These are phyloP conservation scores for Arachis hypogaea DNA, from an alignment of 306 rosid genomes.

Conservation along the genomic window DNA sequence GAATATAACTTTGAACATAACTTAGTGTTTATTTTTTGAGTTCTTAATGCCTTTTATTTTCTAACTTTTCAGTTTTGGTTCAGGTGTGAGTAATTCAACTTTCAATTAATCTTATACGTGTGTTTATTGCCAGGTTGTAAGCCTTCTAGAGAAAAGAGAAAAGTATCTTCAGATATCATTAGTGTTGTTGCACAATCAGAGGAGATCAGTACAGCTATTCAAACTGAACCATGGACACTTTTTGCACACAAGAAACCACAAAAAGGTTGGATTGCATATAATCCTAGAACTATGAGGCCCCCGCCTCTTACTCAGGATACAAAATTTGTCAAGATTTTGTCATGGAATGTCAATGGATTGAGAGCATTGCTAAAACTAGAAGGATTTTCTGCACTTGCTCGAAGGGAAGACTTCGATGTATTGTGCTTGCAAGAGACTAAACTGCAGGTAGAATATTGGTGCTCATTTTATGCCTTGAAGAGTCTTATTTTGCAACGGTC, in stretches of 20 bases:
- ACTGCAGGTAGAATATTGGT: slow-evolving; percentile 67
- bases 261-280: slow-evolving; percentile 90
- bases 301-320: slow-evolving; percentile 61
- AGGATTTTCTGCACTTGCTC: slow-evolving; percentile 80
- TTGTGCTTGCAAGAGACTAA: slow-evolving; percentile 97
- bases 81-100: slow-evolving; percentile 19
- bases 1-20: slow-evolving; percentile 22
- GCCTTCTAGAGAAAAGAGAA: slow-evolving; percentile 48
- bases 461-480: slow-evolving; percentile 22
- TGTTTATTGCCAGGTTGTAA: slow-evolving; percentile 52
- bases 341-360: slow-evolving; percentile 98
- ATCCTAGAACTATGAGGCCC: slow-evolving; percentile 86
- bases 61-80: slow-evolving; percentile 30
- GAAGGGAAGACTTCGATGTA: slow-evolving; percentile 86
- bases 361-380: slow-evolving; percentile 79
- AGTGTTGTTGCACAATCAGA: slow-evolving; percentile 37
- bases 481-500: slow-evolving; percentile 7
- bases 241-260: slow-evolving; percentile 97
- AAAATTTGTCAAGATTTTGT: slow-evolving; percentile 70
- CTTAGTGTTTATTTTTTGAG: neutral
- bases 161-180: slow-evolving; percentile 48
- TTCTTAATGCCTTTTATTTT: slow-evolving; percentile 16
- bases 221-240: slow-evolving; percentile 82
- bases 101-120: slow-evolving; percentile 19
- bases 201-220: slow-evolving; percentile 37